Evolutionary conservation across 345 rosid species (phyloP).

Genomic region (Citrus australasica): DNA sequence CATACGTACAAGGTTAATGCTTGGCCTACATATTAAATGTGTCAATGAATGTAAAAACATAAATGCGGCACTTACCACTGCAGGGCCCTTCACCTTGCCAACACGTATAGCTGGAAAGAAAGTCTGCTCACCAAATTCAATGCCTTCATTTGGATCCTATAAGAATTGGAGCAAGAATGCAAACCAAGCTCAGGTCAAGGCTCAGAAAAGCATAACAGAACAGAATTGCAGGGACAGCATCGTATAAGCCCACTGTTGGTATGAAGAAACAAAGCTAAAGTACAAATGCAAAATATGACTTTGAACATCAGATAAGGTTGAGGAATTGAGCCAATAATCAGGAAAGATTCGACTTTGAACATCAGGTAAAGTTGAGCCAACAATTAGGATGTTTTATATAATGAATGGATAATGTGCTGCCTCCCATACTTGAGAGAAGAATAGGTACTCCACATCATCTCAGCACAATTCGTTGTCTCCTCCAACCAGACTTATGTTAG

Average conservation of each 20-base stretch:
- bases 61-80: constrained; percentile 56
- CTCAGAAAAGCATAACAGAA: neutral
- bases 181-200: constrained; percentile 3
- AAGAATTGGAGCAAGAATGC: constrained; percentile 18
- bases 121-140: constrained; percentile 85
- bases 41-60: neutral
- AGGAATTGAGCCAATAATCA: neutral
- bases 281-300: neutral
- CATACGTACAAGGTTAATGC: neutral
- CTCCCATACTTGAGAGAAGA: neutral
- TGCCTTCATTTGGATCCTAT: constrained; percentile 58
- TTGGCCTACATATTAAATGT: neutral
- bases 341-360: too few species aligned
- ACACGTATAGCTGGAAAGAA: constrained; percentile 77
- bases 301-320: neutral
- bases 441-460: neutral
- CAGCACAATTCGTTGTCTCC: neutral
- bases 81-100: constrained; percentile 58
- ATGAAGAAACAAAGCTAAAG: neutral
- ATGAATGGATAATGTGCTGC: neutral
- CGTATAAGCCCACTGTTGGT: neutral
- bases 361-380: neutral
- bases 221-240: neutral
- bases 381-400: neutral
- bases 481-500: neutral